Percentiles rank a stretch among this genome's conserved stretches.
These are phyloP conservation scores for Paecilomyces sp. DNA, from an alignment of 2,329 filamentous ascomycete genomes.

Conservation along the genomic window DNA sequence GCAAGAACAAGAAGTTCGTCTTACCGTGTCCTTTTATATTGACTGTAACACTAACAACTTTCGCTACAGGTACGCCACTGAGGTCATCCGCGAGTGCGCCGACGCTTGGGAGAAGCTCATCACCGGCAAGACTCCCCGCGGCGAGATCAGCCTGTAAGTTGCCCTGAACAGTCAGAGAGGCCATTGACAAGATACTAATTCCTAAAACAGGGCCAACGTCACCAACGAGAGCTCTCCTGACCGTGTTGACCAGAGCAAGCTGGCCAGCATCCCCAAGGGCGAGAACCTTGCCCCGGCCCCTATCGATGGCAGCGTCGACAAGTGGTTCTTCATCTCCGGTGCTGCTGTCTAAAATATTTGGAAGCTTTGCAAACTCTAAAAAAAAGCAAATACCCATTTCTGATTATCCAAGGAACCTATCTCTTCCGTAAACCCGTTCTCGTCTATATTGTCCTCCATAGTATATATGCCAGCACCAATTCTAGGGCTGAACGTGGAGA, in stretches of 20 bases:
- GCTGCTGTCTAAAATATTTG: conserved; percentile 62
- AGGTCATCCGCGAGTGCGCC: conserved; percentile 89
- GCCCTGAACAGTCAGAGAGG: neutral
- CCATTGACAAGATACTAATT: conserved; percentile 6
- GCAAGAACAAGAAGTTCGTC: conserved; percentile 95
- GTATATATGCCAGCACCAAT: neutral
- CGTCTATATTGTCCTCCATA: neutral
- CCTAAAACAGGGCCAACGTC: conserved; percentile 63
- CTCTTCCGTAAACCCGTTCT: neutral
- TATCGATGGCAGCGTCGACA: conserved; percentile 95
- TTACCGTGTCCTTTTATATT: neutral
- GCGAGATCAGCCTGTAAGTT: conserved; percentile 74
- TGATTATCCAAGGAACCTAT: neutral
- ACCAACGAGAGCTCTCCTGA: conserved; percentile 66
- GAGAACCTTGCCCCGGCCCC: conserved; percentile 78
- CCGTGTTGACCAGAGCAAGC: conserved; percentile 61
- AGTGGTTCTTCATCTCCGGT: conserved; percentile 99
- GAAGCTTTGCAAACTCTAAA: conserved; percentile 17
- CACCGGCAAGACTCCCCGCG: conserved; percentile 74
- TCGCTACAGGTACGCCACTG: conserved; percentile 68
- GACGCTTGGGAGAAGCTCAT: conserved; percentile 97
- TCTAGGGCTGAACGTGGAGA: neutral
- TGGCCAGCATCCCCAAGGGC: conserved; percentile 69
- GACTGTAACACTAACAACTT: conserved; percentile 3
- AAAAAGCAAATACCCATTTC: conserved; percentile 22